A percentile compares a stretch with the other conserved stretches of the same genome.
phyloP scores from a whole-genome alignment of 306 rosid genomes.

The Trichosanthes cucumerina region DNA sequence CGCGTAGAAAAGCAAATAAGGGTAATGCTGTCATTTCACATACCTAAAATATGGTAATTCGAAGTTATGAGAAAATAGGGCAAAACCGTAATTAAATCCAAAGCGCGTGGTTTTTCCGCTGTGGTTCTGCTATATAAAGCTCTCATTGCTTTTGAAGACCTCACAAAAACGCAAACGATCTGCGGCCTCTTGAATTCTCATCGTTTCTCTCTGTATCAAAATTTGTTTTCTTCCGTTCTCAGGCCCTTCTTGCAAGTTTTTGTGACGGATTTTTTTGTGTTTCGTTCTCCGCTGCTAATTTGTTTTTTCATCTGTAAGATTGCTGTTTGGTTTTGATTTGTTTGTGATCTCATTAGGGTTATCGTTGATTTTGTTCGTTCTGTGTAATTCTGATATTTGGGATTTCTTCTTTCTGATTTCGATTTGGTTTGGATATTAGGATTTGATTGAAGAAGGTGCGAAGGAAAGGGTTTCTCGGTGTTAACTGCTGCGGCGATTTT shows the following conservation, averaged over 20 bases:
- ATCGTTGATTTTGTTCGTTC: background rate
- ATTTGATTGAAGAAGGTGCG: background rate
- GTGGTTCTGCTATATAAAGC: background rate
- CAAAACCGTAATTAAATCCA: background rate
- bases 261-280: background rate
- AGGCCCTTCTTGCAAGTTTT: background rate
- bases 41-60: background rate
- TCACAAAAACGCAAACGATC: background rate
- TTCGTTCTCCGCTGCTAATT: background rate
- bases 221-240: background rate
- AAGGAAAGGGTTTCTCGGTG: background rate
- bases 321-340: background rate
- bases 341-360: background rate
- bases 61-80: background rate
- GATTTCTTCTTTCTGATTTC: background rate
- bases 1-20: background rate
- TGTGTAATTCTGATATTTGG: background rate
- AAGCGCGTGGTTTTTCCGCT: slow-evolving; percentile 11
- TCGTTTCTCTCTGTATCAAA: background rate
- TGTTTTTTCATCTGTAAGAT: background rate
- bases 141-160: background rate
- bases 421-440: background rate
- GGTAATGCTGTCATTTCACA: background rate
- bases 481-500: background rate
- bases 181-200: background rate